These are phyloP conservation scores for Penicillium flavigenum DNA, from an alignment of 495 filamentous ascomycete species.

Conservation along the genomic window DNA sequence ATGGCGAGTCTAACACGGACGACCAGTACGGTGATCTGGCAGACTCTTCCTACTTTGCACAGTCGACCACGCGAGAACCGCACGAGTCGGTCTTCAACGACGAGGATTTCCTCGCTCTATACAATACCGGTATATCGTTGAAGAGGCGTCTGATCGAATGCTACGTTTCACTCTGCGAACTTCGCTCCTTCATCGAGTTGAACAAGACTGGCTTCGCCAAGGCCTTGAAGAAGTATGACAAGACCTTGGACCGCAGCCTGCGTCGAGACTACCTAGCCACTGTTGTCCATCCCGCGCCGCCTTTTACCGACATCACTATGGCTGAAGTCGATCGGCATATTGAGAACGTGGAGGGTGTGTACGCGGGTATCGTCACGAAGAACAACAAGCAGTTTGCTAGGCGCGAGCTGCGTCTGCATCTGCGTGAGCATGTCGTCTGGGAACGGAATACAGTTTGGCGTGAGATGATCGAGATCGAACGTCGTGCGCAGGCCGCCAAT, in stretches of 20 bases:
- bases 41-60: conserved; percentile 37
- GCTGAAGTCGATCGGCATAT: conserved; percentile 69
- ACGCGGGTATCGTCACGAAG: conserved; percentile 76
- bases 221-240: conserved; percentile 98
- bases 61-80: conserved; percentile 21
- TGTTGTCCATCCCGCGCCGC: conserved; percentile 69
- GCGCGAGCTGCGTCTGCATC: conserved; percentile 83
- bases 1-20: conserved; percentile 33
- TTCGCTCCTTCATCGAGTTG: conserved; percentile 93
- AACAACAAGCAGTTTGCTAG: conserved; percentile 72
- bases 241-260: conserved; percentile 80
- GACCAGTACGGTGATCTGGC: conserved; percentile 49
- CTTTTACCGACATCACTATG: conserved; percentile 72
- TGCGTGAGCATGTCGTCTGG: conserved; percentile 98
- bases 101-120: conserved; percentile 64
- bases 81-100: conserved; percentile 70
- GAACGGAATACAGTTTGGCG: conserved; percentile 98
- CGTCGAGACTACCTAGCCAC: conserved; percentile 71
- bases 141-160: conserved; percentile 85
- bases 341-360: conserved; percentile 68
- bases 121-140: conserved; percentile 77
- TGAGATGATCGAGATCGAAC: conserved; percentile 97
- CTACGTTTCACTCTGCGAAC: conserved; percentile 92
- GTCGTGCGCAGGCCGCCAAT: conserved; percentile 92
- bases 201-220: conserved; percentile 97